Base-by-base conservation (phyloP, 345 rosid genomes). In the Ceriops zippeliana region DNA sequence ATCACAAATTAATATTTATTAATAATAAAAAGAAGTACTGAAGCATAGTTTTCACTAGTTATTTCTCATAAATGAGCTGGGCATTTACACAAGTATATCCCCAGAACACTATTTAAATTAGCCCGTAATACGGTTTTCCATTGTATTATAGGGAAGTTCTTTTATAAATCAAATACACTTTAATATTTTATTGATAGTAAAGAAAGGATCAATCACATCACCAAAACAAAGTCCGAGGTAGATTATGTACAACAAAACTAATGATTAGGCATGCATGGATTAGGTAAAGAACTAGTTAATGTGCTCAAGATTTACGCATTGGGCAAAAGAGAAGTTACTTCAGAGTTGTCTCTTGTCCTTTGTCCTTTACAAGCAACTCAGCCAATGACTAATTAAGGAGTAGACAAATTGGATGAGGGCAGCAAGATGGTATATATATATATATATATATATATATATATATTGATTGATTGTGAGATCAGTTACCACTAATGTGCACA, bases 381-480 rank as follows among this genome's bases (percentile, higher is more conserved):
- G 71, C 76, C 76, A 53, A 52, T 67, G 6, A 24, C 11, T 5
- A 20, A 28, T 31, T 4, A 60, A 37, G 58, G 68, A 26, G 57
- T 62, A 20, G 51, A n/a, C 19, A 27, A 7, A n/a, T 20, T 9
- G 21, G 80, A 73, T 74, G 82, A 83, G 71, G 78, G 68, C 66
- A 70, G 16, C 16, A 42, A 63, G 73, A 63, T 70, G 64, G 80
- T 70, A 68, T 75, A 80, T 67, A 67, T 78, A 80, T 69, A 67
- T 30, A 30, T 30, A 30, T 30, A 30, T 30, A 30, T 30, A 67
- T 78, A 80, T 69, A 67, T 30, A 30, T 30, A 30, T 30, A 30
- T 30, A 30, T 30, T 2, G 3, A 30, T 67, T 58, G 84, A 76
- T 71, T 73, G 73, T 75, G 85, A 83, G 79, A 72, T 85, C 89